These are phyloP conservation scores for Arthrobotrys entomopaga DNA, from an alignment of 2,329 filamentous ascomycete genomes.

Conservation along the genomic window DNA sequence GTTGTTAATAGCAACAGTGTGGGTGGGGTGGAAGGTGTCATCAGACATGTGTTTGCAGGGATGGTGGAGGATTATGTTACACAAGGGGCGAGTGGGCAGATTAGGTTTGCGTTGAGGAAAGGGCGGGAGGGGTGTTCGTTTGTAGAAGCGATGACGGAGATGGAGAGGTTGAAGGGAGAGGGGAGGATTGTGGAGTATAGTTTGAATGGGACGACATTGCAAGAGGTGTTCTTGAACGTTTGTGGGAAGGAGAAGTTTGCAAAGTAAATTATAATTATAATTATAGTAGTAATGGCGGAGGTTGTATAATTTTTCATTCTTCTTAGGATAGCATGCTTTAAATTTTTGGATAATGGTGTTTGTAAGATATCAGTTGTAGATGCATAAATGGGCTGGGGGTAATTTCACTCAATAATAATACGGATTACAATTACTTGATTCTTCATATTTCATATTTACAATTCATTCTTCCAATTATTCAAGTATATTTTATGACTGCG, in stretches of 20 bases:
- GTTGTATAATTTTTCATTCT: no score
- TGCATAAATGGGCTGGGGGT: no score
- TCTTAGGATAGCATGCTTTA: no score
- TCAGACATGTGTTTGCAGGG: conserved; percentile 16
- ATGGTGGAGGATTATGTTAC: conserved; percentile 31
- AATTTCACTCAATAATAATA: no score
- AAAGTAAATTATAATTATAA: conserved; percentile 3
- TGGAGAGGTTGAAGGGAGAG: conserved; percentile 48
- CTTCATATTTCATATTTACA: no score
- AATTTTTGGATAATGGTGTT: no score
- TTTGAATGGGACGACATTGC: conserved; percentile 48
- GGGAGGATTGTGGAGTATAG: conserved; percentile 48
- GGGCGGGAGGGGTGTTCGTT: conserved; percentile 25
- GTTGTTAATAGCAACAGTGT: conserved; percentile 12
- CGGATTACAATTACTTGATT: no score
- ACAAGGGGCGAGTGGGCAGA: conserved; percentile 34
- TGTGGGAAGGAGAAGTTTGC: conserved; percentile 41
- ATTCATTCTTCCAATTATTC: no score
- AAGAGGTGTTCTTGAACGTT: conserved; percentile 54
- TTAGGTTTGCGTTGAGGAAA: conserved; percentile 45
- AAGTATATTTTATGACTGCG: no score
- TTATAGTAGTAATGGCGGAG: no score
- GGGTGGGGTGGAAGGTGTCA: neutral
- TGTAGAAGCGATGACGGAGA: conserved; percentile 37
- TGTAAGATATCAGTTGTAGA: no score